A percentile compares a stretch with the other conserved stretches of the same genome.
Conservation (phyloP, 768 basidiomycete species). For the Dacryopinax spathularia region DNA sequence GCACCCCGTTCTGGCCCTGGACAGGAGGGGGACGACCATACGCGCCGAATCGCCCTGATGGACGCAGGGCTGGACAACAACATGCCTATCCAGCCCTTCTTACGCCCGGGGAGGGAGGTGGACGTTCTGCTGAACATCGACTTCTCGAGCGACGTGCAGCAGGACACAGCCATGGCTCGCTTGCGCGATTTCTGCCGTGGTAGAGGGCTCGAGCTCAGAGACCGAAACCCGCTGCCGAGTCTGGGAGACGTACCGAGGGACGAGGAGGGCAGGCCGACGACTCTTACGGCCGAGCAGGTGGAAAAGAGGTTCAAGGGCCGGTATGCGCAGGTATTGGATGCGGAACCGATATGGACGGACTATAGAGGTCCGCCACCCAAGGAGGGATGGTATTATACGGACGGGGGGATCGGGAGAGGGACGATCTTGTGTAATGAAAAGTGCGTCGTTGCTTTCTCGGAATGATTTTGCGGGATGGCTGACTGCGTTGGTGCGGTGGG, state of each 20-base stretch:
- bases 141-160: not conserved
- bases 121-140: not conserved
- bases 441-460: not conserved
- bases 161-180: not conserved
- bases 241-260: not conserved
- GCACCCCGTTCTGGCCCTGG: not conserved
- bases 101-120: not conserved
- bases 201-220: not conserved
- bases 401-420: not conserved
- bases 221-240: not conserved
- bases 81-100: not conserved
- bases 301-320: not conserved
- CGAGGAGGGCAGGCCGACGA: not conserved
- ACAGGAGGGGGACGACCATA: not conserved
- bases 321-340: not conserved
- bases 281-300: not conserved
- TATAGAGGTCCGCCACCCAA: not conserved
- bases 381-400: not conserved
- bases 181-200: not conserved
- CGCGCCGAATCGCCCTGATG: not conserved
- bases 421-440: not conserved
- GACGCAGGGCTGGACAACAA: conserved; percentile 1
- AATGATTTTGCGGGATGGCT: not conserved
- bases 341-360: not conserved
- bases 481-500: too few relatives aligned